Base-by-base conservation (phyloP, 345 rosid species). In the Moricandia arvensis region DNA sequence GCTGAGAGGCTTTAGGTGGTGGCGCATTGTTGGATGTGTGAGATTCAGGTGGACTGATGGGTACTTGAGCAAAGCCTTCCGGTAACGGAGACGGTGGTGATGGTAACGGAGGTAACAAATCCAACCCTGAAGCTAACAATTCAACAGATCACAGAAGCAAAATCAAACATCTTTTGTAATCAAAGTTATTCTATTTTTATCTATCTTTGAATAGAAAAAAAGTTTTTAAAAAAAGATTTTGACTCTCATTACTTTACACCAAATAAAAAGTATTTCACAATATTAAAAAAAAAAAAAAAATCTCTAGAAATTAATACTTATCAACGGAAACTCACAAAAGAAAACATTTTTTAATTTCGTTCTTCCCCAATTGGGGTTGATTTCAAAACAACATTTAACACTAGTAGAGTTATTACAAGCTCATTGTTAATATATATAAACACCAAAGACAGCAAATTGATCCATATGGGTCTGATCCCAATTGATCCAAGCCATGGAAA, bases 21-120 rank as follows among this genome's bases (percentile, higher is more conserved):
- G 86, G 85, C 11, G 82, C 75, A 57, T 78, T 81, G 74, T 55
- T 63, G 62, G 82, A 17, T 12, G 75, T 80, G 29, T 83, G 77
- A 47, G 81, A 63, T 79, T 80, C 74, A 24, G 66, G 47, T 29
- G 84, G 77, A 70, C 62, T 66, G 55, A 51, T 67, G 4, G 89
- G 95, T 24, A 68, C 76, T 73, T 82, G 92, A 38, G 53, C 80
- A 38, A 62, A 66, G 73, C 85, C 90, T 75, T 67, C 83, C 57
- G 89, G 81, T 72, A 62, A 70, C 18, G 85, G 80, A 43, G 85
- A 71, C 59, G 85, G 81, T 68, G 88, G 83, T 55, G 69, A 77
- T 27, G 80, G 80, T 53, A 60, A 78, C 2, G 83, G 78, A 30
- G 82, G 35, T 53, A 63, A n/a, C 62, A 69, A 76, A 51, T 65